These are phyloP conservation scores for Thalassiosira oceanica DNA, from an alignment of 352 stramenopile species.

Conservation along the genomic window DNA sequence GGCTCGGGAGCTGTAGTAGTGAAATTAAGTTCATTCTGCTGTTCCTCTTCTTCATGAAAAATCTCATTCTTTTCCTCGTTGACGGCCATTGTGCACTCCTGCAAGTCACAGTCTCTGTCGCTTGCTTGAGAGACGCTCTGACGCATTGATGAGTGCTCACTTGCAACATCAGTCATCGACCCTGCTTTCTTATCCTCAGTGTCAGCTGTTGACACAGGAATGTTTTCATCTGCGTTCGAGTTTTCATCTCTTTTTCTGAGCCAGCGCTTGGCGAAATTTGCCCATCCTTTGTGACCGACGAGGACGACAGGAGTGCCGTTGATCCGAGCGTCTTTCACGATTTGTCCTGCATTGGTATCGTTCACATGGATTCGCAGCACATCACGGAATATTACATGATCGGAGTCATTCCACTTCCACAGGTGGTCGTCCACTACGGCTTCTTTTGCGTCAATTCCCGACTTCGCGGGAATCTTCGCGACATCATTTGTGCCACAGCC, in stretches of 20 bases:
- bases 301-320: conserved; percentile 69
- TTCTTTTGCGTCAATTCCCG: too few species aligned
- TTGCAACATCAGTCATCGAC: not conserved
- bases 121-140: not conserved
- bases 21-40: too few species aligned
- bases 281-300: conserved; percentile 62
- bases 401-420: conserved; percentile 44
- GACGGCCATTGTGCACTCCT: not conserved
- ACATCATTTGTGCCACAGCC: too few species aligned
- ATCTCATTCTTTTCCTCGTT: not conserved
- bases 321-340: conserved; percentile 56
- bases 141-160: too few species aligned
- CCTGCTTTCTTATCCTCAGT: not conserved
- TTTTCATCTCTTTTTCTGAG: conserved; percentile 22
- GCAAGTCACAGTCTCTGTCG: not conserved
- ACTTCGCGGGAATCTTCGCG: too few species aligned
- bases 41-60: conserved; percentile 4
- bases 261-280: conserved; percentile 72
- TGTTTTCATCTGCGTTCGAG: not conserved
- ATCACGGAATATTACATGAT: conserved; percentile 44
- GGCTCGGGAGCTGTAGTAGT: not conserved
- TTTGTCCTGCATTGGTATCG: conserved; percentile 29
- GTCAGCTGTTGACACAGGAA: not conserved
- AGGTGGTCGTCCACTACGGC: conserved; percentile 26
- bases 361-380: conserved; percentile 66